These are phyloP conservation scores for Leccinum solheimii DNA, from an alignment of 1,284 basidiomycete species.

Conservation along the genomic window DNA sequence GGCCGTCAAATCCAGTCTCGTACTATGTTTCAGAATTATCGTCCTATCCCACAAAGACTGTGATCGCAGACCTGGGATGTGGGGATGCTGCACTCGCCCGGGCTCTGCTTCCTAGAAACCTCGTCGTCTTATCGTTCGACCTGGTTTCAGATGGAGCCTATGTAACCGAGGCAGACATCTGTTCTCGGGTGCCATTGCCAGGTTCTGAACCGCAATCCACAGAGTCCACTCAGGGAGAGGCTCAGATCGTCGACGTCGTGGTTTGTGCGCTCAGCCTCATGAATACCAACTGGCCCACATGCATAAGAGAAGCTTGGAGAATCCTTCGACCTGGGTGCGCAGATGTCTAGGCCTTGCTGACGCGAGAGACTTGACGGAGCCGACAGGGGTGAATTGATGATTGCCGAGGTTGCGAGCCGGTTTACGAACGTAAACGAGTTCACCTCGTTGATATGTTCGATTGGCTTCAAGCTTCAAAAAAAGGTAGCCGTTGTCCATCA, in stretches of 20 bases:
- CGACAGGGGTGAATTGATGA: constrained; percentile 79
- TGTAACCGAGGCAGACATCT: constrained; percentile 81
- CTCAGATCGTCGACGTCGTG: constrained; percentile 85
- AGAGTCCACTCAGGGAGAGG: constrained; percentile 49
- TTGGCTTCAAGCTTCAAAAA: constrained; percentile 79
- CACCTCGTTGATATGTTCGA: constrained; percentile 62
- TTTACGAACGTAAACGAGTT: constrained; percentile 81
- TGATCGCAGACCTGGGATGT: constrained; percentile 94
- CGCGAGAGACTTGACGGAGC: constrained; percentile 11
- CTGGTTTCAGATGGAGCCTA: constrained; percentile 72
- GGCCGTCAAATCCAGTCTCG: constrained; percentile 89
- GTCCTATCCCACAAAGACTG: constrained; percentile 59
- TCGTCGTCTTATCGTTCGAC: constrained; percentile 79
- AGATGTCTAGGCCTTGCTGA: constrained; percentile 7
- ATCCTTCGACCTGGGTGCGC: constrained; percentile 80
- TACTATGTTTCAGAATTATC: constrained; percentile 68
- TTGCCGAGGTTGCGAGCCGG: constrained; percentile 95
- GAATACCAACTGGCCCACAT: constrained; percentile 95
- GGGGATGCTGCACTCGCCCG: constrained; percentile 91
- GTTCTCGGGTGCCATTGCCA: constrained; percentile 72
- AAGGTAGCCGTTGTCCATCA: constrained; percentile 51
- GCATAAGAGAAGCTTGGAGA: constrained; percentile 87
- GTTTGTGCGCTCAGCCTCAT: constrained; percentile 96
- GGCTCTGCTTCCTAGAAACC: constrained; percentile 65
- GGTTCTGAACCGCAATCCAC: constrained; percentile 64